These are phyloP conservation scores for Populus euphratica DNA, from an alignment of 345 rosid species.

Conservation along the genomic window DNA sequence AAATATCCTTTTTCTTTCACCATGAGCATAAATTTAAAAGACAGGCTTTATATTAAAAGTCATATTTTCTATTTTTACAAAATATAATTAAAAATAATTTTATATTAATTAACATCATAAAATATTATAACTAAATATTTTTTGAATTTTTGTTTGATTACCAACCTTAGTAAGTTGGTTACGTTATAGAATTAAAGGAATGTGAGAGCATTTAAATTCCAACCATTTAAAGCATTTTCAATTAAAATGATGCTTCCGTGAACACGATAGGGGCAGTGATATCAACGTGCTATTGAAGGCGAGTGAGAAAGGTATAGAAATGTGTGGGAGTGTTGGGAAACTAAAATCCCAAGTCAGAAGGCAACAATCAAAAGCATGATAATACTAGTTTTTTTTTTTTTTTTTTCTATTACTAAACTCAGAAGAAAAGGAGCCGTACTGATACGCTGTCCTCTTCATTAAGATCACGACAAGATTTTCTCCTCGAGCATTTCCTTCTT, in stretches of 20 bases:
- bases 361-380: conserved; percentile 41
- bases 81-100: too few relatives aligned
- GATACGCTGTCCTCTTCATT: conserved; percentile 31
- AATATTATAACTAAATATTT: too few relatives aligned
- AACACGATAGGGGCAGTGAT: background rate
- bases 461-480: conserved; percentile 32
- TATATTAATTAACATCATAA: too few relatives aligned
- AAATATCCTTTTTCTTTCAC: too few relatives aligned
- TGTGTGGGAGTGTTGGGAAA: conserved; percentile 55
- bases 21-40: too few relatives aligned
- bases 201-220: too few relatives aligned
- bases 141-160: too few relatives aligned
- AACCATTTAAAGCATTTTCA: too few relatives aligned
- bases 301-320: conserved; percentile 10
- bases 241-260: background rate
- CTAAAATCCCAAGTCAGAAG: conserved; percentile 72
- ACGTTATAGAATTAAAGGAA: too few relatives aligned
- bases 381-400: background rate
- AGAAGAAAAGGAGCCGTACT: conserved; percentile 26
- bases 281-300: background rate
- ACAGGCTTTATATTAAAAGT: too few relatives aligned
- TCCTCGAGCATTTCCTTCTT: background rate
- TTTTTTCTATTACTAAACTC: conserved; percentile 2
- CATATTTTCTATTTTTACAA: too few relatives aligned
- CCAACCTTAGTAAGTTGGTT: too few relatives aligned